Conservation (phyloP, 2,329 filamentous ascomycete species). For the Ilyonectria destructans region DNA sequence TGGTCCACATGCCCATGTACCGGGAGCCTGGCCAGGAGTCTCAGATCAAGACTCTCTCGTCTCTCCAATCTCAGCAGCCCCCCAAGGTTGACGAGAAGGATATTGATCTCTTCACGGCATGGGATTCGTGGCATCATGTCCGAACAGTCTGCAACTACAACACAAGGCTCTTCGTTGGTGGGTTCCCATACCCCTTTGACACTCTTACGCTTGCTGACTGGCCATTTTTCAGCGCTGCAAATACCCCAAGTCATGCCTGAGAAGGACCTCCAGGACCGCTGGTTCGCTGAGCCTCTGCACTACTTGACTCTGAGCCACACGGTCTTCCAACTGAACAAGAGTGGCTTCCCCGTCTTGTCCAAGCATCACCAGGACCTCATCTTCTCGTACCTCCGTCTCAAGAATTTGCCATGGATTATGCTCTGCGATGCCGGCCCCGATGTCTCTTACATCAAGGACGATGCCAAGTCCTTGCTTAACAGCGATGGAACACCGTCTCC, state of each 20-base stretch:
- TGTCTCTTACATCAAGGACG: conserved; percentile 51
- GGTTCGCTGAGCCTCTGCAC: conserved; percentile 80
- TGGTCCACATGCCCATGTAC: conserved; percentile 89
- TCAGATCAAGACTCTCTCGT: conserved; percentile 68
- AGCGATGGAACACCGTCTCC: conserved; percentile 57
- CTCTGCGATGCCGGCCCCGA: conserved; percentile 75
- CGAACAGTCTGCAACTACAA: conserved; percentile 90
- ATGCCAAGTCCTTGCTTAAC: conserved; percentile 46
- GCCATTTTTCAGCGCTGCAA: conserved; percentile 63
- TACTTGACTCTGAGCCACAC: conserved; percentile 70
- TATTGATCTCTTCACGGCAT: conserved; percentile 82
- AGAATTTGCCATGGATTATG: conserved; percentile 74
- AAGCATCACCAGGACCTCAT: conserved; percentile 75
- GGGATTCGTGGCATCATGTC: conserved; percentile 96
- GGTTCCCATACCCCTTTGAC: conserved; percentile 54
- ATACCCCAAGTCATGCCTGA: conserved; percentile 74
- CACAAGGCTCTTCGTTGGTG: conserved; percentile 86
- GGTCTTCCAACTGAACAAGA: conserved; percentile 73
- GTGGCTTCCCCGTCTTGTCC: conserved; percentile 74
- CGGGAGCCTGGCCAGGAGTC: conserved; percentile 76
- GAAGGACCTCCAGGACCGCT: conserved; percentile 74
- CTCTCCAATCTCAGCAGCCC: conserved; percentile 52
- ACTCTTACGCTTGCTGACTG: background rate
- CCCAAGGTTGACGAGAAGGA: conserved; percentile 59
- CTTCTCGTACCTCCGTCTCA: conserved; percentile 75